Evolutionary conservation across 352 stramenopile species (phyloP), one percentile per base, ranked within the genome.

Genomic region (Pythium dissotocum): DNA sequence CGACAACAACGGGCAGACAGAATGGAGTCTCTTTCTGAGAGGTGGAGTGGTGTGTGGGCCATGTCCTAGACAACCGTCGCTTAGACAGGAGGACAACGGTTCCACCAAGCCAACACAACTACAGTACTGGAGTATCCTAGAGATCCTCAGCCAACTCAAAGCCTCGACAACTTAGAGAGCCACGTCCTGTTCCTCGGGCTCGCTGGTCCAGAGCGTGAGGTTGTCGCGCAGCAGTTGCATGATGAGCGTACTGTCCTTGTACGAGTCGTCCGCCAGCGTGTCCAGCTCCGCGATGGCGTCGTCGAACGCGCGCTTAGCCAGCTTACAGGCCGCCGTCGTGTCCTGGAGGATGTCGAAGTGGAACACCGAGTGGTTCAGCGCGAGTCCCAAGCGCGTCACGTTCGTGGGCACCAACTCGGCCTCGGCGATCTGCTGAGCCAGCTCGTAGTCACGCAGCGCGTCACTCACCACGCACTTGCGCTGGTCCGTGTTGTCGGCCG

Each of bases 151-250:
- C 12, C 35, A 40, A 40, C 8, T 13, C 8, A 14, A 14, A 44
- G 38, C 38, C 38, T n/a, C 38, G 38, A 44, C 38, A 1, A 14
- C 10, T 18, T 44, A 44, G 13, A 18, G 38, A 44, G 38, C 18
- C 38, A n/a, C 38, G 10, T 44, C 38, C 5, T 44, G 10, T 14
- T 44, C 38, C 10, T 40, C 35, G 35, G 13, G 12, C 13, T 44
- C 38, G 13, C 13, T 44, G 30, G 97, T 99, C 98, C 97, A 99
- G 55, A 99, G 83, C 21, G 98, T 99, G 51, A 99, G 83, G 94
- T 99, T 99, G 86, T 99, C 97, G 66, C 98, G 93, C 59, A 99
- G 85, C 63, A 99, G 82, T 89, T 99, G 98, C 97, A 99, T 99
- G 80, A 99, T 99, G 57, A 99, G 85, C 44, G 97, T 99, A 40